These are phyloP conservation scores for Eutrema salsugineum DNA, from an alignment of 441 rosid species.

Conservation along the genomic window DNA sequence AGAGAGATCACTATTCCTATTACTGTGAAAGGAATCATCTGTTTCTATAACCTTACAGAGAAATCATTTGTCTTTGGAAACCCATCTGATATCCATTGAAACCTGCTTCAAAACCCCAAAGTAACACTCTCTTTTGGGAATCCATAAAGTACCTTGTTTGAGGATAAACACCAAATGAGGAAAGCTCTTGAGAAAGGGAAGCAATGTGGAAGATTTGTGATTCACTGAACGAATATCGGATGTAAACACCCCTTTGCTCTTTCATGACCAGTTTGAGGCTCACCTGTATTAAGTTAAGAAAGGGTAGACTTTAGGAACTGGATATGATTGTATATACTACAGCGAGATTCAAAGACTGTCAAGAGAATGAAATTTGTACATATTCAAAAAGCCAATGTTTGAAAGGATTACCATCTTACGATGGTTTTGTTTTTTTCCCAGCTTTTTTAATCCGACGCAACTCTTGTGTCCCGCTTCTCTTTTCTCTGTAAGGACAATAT, in stretches of 20 bases:
- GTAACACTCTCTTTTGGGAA: constrained; percentile 1
- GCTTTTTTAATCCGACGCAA: constrained; percentile 65
- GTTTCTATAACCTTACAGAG: constrained; percentile 16
- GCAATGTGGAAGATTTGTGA: neutral
- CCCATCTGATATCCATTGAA: constrained; percentile 1
- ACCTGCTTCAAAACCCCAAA: neutral
- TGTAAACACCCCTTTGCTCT: neutral
- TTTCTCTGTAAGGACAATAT: constrained; percentile 51
- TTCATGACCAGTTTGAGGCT: neutral
- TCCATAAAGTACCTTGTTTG: neutral
- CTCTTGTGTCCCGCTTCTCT: constrained; percentile 66
- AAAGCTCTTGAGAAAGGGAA: neutral
- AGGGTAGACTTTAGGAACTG: neutral
- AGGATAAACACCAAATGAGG: neutral
- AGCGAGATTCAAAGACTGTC: neutral
- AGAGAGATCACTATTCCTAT: constrained; percentile 8
- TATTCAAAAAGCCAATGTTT: neutral
- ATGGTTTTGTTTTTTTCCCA: constrained; percentile 65
- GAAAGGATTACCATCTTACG: constrained; percentile 38
- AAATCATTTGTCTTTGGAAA: neutral
- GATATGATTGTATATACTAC: neutral
- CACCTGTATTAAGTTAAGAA: neutral
- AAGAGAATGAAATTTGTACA: neutral
- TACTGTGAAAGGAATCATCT: neutral
- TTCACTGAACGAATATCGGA: neutral